These are phyloP conservation scores for Entomortierella chlamydospora DNA, from an alignment of 192 early-diverging fungal genomes.

Conservation along the genomic window DNA sequence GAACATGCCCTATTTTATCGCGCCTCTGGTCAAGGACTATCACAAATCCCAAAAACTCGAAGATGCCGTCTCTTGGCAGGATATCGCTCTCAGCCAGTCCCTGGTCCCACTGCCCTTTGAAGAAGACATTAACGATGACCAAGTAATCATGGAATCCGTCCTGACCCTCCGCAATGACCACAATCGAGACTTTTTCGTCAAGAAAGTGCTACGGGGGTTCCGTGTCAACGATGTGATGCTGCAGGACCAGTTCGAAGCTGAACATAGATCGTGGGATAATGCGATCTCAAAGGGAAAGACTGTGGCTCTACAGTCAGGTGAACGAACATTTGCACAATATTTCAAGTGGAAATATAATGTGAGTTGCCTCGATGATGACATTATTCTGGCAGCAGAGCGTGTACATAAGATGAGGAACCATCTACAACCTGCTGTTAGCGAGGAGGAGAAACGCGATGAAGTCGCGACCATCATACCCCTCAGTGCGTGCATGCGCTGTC, in stretches of 20 bases:
- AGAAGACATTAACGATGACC: slow-evolving; percentile 27
- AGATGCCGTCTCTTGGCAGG: slow-evolving; percentile 61
- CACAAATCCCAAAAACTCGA: slow-evolving; percentile 45
- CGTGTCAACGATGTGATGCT: slow-evolving; percentile 17
- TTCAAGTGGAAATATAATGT: slow-evolving; percentile 49
- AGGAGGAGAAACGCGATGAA: slow-evolving; percentile 31
- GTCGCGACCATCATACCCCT: slow-evolving; percentile 31
- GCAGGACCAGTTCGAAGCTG: slow-evolving; percentile 1
- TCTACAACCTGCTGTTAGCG: slow-evolving; percentile 43
- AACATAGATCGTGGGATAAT: neutral
- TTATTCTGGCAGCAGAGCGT: slow-evolving; percentile 55
- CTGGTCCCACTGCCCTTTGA: neutral
- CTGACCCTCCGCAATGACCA: slow-evolving; percentile 57
- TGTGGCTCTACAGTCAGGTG: neutral
- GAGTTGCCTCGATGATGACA: slow-evolving; percentile 17
- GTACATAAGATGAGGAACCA: slow-evolving; percentile 59
- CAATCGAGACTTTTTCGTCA: slow-evolving; percentile 58
- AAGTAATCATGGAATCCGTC: slow-evolving; percentile 32
- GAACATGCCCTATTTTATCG: slow-evolving; percentile 66
- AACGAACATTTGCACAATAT: slow-evolving; percentile 53
- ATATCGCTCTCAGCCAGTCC: slow-evolving; percentile 32
- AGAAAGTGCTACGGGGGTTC: slow-evolving; percentile 41
- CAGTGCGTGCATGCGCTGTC: slow-evolving; percentile 41
- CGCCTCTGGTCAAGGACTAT: slow-evolving; percentile 56
- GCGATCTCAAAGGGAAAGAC: neutral